These are phyloP conservation scores for Cryphonectria radicalis DNA, from an alignment of 2,329 filamentous ascomycete genomes.

Conservation along the genomic window DNA sequence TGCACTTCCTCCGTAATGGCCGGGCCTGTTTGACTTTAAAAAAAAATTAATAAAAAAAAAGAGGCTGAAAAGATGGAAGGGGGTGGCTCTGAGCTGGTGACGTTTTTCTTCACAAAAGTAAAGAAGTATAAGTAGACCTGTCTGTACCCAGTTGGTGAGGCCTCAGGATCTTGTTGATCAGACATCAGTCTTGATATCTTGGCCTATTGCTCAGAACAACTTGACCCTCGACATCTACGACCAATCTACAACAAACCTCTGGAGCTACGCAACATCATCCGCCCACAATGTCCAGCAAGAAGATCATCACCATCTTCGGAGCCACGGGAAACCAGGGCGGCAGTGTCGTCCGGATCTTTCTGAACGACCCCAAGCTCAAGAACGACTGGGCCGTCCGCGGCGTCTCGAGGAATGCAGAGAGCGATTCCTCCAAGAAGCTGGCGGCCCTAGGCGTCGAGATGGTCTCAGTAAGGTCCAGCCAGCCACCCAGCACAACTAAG, in stretches of 20 bases:
- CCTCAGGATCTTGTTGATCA: conserved; percentile 12
- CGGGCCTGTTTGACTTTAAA: neutral
- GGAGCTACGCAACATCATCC: neutral
- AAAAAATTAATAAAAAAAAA: too few species aligned
- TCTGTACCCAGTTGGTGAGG: conserved; percentile 1
- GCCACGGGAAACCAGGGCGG: conserved; percentile 65
- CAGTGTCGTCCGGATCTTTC: conserved; percentile 52
- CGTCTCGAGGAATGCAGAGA: conserved; percentile 55
- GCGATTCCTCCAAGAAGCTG: conserved; percentile 50
- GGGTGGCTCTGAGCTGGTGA: neutral
- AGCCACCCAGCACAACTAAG: neutral
- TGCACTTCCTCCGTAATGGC: neutral
- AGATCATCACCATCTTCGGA: conserved; percentile 60
- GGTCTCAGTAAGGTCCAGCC: conserved; percentile 43
- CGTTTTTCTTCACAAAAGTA: neutral
- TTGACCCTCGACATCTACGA: neutral
- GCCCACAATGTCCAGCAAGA: conserved; percentile 33
- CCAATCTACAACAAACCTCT: neutral
- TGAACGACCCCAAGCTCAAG: conserved; percentile 46
- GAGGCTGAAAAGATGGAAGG: neutral
- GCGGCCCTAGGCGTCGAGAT: conserved; percentile 53
- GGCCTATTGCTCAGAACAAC: neutral
- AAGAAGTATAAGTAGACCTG: conserved; percentile 14
- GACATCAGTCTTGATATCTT: conserved; percentile 8
- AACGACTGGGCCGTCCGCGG: conserved; percentile 56